Base-by-base conservation (phyloP, 176 grass and related monocot species). In the Oryza meyeriana region DNA sequence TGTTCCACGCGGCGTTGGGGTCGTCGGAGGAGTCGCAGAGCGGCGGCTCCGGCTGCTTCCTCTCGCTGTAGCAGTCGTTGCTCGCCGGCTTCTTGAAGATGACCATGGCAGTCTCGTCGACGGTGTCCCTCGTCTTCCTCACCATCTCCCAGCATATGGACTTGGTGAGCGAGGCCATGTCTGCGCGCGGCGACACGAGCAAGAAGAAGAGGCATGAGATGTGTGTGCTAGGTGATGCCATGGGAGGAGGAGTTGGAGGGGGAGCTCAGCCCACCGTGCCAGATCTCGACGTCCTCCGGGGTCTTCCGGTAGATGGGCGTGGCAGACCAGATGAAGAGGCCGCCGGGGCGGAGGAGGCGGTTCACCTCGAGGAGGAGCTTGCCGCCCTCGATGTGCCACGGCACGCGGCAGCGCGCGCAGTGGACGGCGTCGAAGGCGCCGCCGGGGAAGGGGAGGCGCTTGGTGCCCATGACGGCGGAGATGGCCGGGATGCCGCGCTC, bases 131-230 rank as follows among this genome's bases (percentile, higher is more conserved):
- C 66, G 86, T 94, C 85, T 67, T 89, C 64, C 84, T 89, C 62
- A 93, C 42, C 84, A 98, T 91, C 76, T 98, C 87, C 95, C 95
- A 98, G 86, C 95, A 98, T 88, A 98, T 98, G 68, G 92, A 80
- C 82, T 89, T 91, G 75, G 89, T 98, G 16, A 98, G 72, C 66
- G 63, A 74, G 3, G 29, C 81, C 90, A 98, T 98, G 0, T 74
- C 92, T 95, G 87, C 16, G 4, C 10, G 47, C 42, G 41, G 41
- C 41, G 9, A 20, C 22, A 33, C n/a, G 66, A 36, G 1, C 57
- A 64, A 10, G 25, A 75, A 12, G 3, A 30, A 45, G 28, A 1
- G 22, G 64, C 64, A 33, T 65, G 28, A 6, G 62, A 65, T 13
- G 12, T 20, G 41, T 36, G 6, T 36, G 35, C 35, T 36, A 36